Evolutionary conservation across 2,329 filamentous ascomycete species (phyloP).

Genomic region (Penicillium janthinellum): DNA sequence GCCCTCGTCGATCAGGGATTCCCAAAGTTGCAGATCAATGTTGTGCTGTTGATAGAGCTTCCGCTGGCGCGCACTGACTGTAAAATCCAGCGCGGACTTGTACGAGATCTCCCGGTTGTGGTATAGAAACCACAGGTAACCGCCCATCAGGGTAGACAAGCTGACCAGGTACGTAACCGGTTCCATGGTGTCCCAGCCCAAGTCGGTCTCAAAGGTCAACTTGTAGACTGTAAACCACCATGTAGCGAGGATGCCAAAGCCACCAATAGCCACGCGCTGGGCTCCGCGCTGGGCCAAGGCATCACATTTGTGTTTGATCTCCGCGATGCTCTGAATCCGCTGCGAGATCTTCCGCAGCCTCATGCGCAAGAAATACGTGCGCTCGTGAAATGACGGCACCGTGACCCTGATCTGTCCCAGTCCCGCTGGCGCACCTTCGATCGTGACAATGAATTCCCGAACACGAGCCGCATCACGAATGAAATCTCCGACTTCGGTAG

Average conservation of each 20-base stretch:
- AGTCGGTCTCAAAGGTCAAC: conserved; percentile 67
- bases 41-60: conserved; percentile 74
- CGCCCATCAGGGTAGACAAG: conserved; percentile 81
- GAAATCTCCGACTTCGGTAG: conserved; percentile 91
- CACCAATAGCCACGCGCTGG: conserved; percentile 76
- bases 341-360: conserved; percentile 71
- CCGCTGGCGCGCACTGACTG: conserved; percentile 75
- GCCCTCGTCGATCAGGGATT: conserved; percentile 74
- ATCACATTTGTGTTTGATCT: conserved; percentile 81
- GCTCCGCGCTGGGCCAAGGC: conserved; percentile 73
- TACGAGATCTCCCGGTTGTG: conserved; percentile 89
- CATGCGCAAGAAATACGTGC: conserved; percentile 85
- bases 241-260: conserved; percentile 69
- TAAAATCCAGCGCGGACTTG: conserved; percentile 82
- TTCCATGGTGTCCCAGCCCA: conserved; percentile 90
- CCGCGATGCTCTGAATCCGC: conserved; percentile 68
- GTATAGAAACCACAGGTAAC: conserved; percentile 92
- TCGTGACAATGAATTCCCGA: conserved; percentile 79
- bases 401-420: conserved; percentile 69
- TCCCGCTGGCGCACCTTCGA: conserved; percentile 69
- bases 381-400: conserved; percentile 84
- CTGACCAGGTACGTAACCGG: conserved; percentile 87
- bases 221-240: conserved; percentile 85
- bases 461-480: conserved; percentile 85
- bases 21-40: conserved; percentile 77